These are phyloP conservation scores for Cystoderma amianthinum DNA, from an alignment of 768 basidiomycete species.

Conservation along the genomic window DNA sequence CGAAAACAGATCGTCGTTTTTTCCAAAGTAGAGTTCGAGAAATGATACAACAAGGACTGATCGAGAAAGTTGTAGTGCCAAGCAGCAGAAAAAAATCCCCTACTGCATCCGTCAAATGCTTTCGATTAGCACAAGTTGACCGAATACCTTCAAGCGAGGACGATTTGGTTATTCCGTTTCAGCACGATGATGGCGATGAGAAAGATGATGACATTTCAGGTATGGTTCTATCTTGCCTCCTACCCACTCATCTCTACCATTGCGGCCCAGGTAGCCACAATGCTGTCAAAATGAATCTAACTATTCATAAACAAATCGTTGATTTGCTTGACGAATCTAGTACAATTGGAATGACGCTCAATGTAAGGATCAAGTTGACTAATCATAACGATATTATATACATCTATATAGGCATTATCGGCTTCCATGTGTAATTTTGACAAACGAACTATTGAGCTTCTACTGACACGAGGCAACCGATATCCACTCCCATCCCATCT, in stretches of 20 bases:
- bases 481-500: conserved; percentile 64
- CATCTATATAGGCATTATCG: conserved; percentile 49
- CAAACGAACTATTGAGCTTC: conserved; percentile 76
- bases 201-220: conserved; percentile 17
- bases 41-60: conserved; percentile 62
- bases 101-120: conserved; percentile 51
- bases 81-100: conserved; percentile 41
- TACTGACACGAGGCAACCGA: conserved; percentile 64
- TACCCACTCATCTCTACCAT: background rate
- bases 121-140: conserved; percentile 54
- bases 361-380: conserved; percentile 30
- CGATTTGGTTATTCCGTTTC: background rate
- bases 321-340: conserved; percentile 66
- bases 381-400: background rate
- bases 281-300: conserved; percentile 49
- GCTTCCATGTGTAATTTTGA: conserved; percentile 62
- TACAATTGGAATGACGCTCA: conserved; percentile 62
- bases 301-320: conserved; percentile 77
- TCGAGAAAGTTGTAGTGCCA: conserved; percentile 72
- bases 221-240: background rate
- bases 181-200: conserved; percentile 31
- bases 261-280: conserved; percentile 25
- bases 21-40: conserved; percentile 72
- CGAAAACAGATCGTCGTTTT: conserved; percentile 75
- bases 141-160: too few species aligned